A percentile compares a stretch with the other conserved stretches of the same genome.
Conservation (phyloP, 164 flowering plant species). For the Berberis vulgaris region DNA sequence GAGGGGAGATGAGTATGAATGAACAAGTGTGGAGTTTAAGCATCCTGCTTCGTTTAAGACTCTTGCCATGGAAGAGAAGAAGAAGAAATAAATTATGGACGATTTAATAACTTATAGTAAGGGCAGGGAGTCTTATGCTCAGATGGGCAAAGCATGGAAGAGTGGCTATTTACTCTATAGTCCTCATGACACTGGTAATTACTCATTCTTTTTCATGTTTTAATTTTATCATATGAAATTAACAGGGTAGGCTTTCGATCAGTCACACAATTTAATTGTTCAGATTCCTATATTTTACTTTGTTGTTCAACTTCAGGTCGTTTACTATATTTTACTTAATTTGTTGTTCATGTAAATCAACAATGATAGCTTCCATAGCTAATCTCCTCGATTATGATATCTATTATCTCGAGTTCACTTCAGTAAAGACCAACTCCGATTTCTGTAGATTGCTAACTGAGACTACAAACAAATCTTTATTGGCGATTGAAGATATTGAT, state of each 20-base stretch:
- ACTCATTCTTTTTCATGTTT: too few species aligned
- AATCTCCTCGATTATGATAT: slow-evolving; percentile 1
- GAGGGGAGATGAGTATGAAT: not conserved
- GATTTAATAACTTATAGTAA: not conserved
- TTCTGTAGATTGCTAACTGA: not conserved
- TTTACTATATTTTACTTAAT: too few species aligned
- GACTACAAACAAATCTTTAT: not conserved
- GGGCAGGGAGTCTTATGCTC: not conserved
- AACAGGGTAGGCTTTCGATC: too few species aligned
- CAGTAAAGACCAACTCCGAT: not conserved
- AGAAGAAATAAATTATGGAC: not conserved
- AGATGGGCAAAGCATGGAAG: slow-evolving; percentile 3
- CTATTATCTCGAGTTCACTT: not conserved
- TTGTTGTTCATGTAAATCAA: not conserved
- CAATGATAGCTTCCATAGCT: slow-evolving; percentile 1
- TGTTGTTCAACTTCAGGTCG: too few species aligned
- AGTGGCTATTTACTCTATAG: not conserved
- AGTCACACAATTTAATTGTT: too few species aligned
- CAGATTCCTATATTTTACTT: too few species aligned
- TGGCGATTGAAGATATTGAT: not conserved
- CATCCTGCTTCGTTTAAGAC: not conserved
- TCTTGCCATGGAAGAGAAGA: not conserved
- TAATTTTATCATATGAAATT: too few species aligned
- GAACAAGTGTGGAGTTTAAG: not conserved
- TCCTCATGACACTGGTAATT: not conserved